phyloP scores from a whole-genome alignment of 164 flowering plant species.

The Magnolia sinica region DNA sequence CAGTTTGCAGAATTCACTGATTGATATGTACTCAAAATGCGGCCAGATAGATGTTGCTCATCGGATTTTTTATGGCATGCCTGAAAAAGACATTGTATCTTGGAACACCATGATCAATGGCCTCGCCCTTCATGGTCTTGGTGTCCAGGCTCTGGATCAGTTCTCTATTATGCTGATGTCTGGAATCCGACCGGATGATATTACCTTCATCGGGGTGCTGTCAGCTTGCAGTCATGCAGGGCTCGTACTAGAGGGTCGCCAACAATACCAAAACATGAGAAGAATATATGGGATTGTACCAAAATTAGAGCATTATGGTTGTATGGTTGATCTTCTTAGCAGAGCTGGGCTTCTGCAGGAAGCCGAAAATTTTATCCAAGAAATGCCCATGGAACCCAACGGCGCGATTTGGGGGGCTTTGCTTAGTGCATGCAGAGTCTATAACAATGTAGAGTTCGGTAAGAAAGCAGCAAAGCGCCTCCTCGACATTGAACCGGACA shows the following conservation, averaged over 20 bases:
- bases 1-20: conserved; percentile 18
- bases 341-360: conserved; percentile 13
- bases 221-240: conserved; percentile 20
- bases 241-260: conserved; percentile 5
- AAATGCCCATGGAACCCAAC: conserved; percentile 10
- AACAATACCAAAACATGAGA: conserved; percentile 6
- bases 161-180: background rate
- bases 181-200: conserved; percentile 6
- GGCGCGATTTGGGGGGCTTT: conserved; percentile 18
- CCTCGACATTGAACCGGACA: conserved; percentile 10
- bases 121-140: conserved; percentile 15
- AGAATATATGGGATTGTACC: conserved; percentile 6
- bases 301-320: conserved; percentile 9
- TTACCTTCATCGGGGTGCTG: conserved; percentile 12
- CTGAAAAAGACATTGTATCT: conserved; percentile 10
- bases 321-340: conserved; percentile 19
- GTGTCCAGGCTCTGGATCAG: conserved; percentile 4
- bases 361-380: conserved; percentile 6
- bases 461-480: conserved; percentile 9
- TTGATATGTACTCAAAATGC: conserved; percentile 55
- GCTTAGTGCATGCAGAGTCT: conserved; percentile 7
- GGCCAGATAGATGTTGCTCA: conserved; percentile 21
- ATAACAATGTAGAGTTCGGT: conserved; percentile 10
- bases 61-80: conserved; percentile 7
- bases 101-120: conserved; percentile 15